Evolutionary conservation across 176 grass and related monocot genomes (phyloP), one percentile per base, ranked within the genome.

Genomic region (Miscanthus lutarioriparius): DNA sequence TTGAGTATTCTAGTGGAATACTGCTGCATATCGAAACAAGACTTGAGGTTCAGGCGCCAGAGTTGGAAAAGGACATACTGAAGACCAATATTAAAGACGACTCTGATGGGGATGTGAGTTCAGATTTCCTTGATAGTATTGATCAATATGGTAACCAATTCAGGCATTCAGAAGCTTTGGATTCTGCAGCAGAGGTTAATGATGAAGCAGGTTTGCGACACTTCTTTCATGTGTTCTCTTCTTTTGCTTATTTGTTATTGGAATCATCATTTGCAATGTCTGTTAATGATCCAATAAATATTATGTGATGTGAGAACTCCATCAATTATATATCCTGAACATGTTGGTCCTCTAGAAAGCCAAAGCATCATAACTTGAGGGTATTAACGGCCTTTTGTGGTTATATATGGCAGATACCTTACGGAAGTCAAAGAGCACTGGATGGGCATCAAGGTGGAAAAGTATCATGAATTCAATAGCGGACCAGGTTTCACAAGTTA

Each of bases 401-500:
- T 30, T 81, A 27, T n/a, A n/a, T n/a, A n/a, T 66, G 70, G 51
- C 70, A 94, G 89, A 91, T 89, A 81, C 82, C 33, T 72, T 91
- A 47, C 77, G 37, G 70, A 73, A 84, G 64, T 83, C 87, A 15
- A 88, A 87, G 85, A 88, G 74, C 82, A 70, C 47, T 20, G 86
- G 76, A 78, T 86, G 81, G 87, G 58, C 76, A 54, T 87, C 92
- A 56, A 97, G 89, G 72, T 94, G 91, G 94, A 94, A 92, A 88
- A 84, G 26, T 47, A 89, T 97, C 26, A 44, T 97, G 32, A 85
- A 97, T 84, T 94, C 94, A 58, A 86, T 97, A 79, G 90, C 89
- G 79, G 94, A 90, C 15, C 89, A 94, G 45, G 91, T 97, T 38
- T 97, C 94, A 58, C 89, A 92, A 90, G 92, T 94, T 77, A 82